Base-by-base conservation (phyloP, 2,329 filamentous ascomycete species). In the Epichloe sibirici region DNA sequence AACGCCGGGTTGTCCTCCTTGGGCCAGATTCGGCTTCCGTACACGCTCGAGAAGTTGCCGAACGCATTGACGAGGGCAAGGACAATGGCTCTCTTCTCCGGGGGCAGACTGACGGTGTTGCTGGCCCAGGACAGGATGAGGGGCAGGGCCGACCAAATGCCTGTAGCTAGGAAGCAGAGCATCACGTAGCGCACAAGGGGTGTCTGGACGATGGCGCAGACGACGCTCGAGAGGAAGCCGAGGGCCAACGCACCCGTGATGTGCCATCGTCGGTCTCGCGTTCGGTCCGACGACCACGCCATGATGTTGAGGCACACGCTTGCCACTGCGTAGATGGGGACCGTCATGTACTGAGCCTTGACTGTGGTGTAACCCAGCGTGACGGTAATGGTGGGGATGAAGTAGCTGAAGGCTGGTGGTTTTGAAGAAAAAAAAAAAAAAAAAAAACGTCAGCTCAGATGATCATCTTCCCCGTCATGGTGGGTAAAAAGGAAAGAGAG, bases 321-420 rank as follows among this genome's bases (percentile, higher is more conserved):
- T 3, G 52, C 52, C 15, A 53, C 43, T 12, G 38, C 37, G 47
- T 53, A 53, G 35, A 53, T 65, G 21, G 65, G 65, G 2, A 67
- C 60, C 1, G 65, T 66, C 73, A 76, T 76, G 61, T 74, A 76
- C 53, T 73, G 71, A 0, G 73, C 74, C 38, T 67, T 71, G 43
- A 66, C 51, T 2, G 55, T 57, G 53, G 71, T 55, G 56, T 76
- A 78, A 17, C 75, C 74, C 2, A 78, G 66, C 0, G 70, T 71
- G 21, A 69, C 62, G 28, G 76, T 72, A 17, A 78, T 69, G 0
- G 74, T 76, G 0, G 75, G 75, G 56, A 77, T 76, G 58, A 78
- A 78, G 63, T 78, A 78, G 6, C 72, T 74, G 17, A 77, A 70
- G 0, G 74, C 48, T 50, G 8, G 8, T 8, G 28, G 28, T 31